Evolutionary conservation across 1,284 basidiomycete genomes (phyloP).

Genomic region (Apiotrichum mycotoxinovorans): DNA sequence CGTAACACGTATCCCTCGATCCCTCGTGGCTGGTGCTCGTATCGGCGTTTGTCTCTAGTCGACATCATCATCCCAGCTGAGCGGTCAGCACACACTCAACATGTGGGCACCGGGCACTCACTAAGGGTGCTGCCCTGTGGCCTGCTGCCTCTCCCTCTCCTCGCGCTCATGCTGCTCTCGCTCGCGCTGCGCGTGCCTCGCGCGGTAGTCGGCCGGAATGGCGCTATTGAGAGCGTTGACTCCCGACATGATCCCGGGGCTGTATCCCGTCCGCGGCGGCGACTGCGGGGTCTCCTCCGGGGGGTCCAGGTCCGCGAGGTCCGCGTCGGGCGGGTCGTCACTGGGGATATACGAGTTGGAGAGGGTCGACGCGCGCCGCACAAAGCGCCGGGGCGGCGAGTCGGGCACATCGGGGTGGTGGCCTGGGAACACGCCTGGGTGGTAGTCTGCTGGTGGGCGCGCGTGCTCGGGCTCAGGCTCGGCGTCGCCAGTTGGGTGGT

Average conservation of each 20-base stretch:
- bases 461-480: background rate
- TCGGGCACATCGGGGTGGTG: background rate
- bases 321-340: slow-evolving; percentile 5
- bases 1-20: background rate
- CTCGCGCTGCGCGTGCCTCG: slow-evolving; percentile 32
- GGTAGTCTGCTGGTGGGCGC: background rate
- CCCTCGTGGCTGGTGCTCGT: background rate
- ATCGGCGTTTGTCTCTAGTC: slow-evolving; percentile 3
- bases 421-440: background rate
- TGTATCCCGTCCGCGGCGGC: background rate
- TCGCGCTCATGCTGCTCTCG: slow-evolving; percentile 22
- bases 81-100: background rate
- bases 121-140: background rate
- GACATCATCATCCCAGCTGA: slow-evolving; percentile 18
- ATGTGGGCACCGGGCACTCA: background rate
- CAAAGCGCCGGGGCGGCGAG: background rate
- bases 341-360: background rate
- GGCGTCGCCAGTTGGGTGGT: background rate
- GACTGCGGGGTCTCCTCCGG: background rate
- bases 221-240: slow-evolving; percentile 15
- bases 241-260: background rate
- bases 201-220: slow-evolving; percentile 40
- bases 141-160: slow-evolving; percentile 5
- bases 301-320: background rate
- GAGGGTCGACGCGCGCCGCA: background rate